Base-by-base conservation (phyloP, 768 basidiomycete species). In the Paxillus rubicundulus region DNA sequence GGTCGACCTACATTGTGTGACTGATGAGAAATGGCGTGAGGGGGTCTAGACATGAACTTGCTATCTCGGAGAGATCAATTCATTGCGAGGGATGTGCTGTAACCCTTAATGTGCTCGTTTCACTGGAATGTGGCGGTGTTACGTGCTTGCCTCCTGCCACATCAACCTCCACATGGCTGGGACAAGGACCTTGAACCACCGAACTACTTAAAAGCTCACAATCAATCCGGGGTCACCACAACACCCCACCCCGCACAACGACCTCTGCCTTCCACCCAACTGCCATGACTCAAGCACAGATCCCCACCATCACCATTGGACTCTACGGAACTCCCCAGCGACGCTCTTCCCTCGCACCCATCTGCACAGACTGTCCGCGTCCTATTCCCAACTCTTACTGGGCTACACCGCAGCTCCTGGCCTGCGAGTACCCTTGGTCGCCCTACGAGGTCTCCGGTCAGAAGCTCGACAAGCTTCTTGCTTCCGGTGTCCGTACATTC, bases 351-450 rank as follows among this genome's bases (percentile, higher is more conserved):
- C 56, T 63, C 0, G 47, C 63, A 0, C 58, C 52, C 49, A 45
- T 61, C 44, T 14, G 34, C 55, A 54, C 59, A 0, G 47, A 54
- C 39, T 56, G 47, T n/a, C 64, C 71, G 0, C 81, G 85, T 1
- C 88, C 88, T 27, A 83, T 90, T 62, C 86, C 86, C n/a, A 91
- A 91, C 69, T 87, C 85, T 0, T 90, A 90, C 72, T 91, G 89
- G 89, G 88, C 87, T 0, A 89, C 87, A 0, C 77, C 83, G 0
- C 69, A 75, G 10, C 78, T 91, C 33, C 76, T 89, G 49, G 89
- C 88, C 0, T 89, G 87, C 78, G 89, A 91, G 63, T 90, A 89
- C 67, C 88, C 88, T 1, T 91, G 85, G 82, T 72, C 80, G 16
- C 86, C 85, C 4, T 78, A 76, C 53, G 74, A 78, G 66, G 47